Evolutionary conservation across 805 yeast species (phyloP).

Genomic region (Cyberlindnera suaveolens): DNA sequence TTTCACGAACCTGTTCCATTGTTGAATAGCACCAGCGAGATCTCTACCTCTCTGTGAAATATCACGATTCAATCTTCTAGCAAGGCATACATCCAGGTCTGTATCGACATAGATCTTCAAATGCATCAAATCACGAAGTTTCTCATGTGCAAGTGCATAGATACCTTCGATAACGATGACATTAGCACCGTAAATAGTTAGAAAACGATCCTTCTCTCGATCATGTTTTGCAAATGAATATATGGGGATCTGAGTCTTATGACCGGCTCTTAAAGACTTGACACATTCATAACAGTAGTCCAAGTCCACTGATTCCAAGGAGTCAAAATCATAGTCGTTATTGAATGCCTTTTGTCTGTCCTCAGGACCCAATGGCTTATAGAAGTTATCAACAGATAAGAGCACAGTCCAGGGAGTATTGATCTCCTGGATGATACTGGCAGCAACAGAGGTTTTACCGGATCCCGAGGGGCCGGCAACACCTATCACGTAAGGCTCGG

Average conservation of each 20-base stretch:
- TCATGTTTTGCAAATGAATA: conserved; percentile 61
- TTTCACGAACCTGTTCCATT: conserved; percentile 88
- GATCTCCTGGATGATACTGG: conserved; percentile 65
- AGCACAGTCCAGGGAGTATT: conserved; percentile 95
- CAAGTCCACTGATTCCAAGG: conserved; percentile 78
- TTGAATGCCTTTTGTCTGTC: conserved; percentile 58
- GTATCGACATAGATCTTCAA: conserved; percentile 89
- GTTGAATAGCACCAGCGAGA: conserved; percentile 70
- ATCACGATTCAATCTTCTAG: conserved; percentile 83
- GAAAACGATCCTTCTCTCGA: conserved; percentile 46
- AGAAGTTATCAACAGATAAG: conserved; percentile 85
- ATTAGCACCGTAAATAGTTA: conserved; percentile 87
- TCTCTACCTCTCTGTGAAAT: conserved; percentile 84
- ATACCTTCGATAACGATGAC: conserved; percentile 91
- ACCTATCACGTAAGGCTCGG: conserved; percentile 81
- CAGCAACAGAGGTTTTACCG: conserved; percentile 91
- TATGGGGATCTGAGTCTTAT: conserved; percentile 58
- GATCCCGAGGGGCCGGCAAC: conserved; percentile 84
- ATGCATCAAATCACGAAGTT: conserved; percentile 72
- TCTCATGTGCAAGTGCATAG: conserved; percentile 67
- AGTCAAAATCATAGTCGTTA: conserved; percentile 79
- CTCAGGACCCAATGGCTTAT: conserved; percentile 62
- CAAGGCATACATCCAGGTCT: conserved; percentile 86
- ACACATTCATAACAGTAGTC: conserved; percentile 65
- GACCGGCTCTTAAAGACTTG: conserved; percentile 62